phyloP scores from a whole-genome alignment of 1,284 basidiomycete species.

The Microbotryomycetes sp. region DNA sequence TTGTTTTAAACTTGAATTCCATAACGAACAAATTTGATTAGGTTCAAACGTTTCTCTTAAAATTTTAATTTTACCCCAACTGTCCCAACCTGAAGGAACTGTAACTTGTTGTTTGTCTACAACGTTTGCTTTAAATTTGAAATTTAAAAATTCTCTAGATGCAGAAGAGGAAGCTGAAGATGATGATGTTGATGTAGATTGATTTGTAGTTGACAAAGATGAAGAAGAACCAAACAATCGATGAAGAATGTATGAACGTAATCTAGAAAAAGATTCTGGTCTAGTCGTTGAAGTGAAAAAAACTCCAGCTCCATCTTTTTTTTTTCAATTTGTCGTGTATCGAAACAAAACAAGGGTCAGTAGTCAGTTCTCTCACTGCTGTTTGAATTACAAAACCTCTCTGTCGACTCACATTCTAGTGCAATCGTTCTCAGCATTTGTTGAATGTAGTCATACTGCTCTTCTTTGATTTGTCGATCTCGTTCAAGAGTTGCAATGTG shows the following conservation, averaged over 20 bases:
- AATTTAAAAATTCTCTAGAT: constrained; percentile 71
- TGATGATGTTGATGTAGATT: constrained; percentile 54
- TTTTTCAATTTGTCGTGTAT: too few relatives aligned
- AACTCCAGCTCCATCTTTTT: constrained; percentile 75
- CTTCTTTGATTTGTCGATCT: constrained; percentile 57
- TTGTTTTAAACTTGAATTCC: too few relatives aligned
- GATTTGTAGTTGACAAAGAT: constrained; percentile 3
- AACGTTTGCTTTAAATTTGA: constrained; percentile 77
- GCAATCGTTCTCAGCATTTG: constrained; percentile 87
- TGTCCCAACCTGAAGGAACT: constrained; percentile 94
- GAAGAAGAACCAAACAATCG: constrained; percentile 58
- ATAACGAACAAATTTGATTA: too few relatives aligned
- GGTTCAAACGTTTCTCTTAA: constrained; percentile 87
- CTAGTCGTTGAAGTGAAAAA: constrained; percentile 79
- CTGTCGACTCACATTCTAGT: constrained; percentile 67
- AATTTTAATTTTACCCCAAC: constrained; percentile 91
- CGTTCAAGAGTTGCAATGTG: constrained; percentile 42
- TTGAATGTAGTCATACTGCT: constrained; percentile 90
- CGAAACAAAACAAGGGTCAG: too few relatives aligned
- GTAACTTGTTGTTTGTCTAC: constrained; percentile 86
- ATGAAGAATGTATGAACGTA: constrained; percentile 84
- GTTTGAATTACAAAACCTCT: neutral
- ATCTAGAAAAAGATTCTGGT: constrained; percentile 66
- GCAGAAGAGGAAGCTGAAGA: constrained; percentile 65
- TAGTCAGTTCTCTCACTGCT: neutral